Evolutionary conservation across 2,329 filamentous ascomycete genomes (phyloP), one percentile per base, ranked within the genome.

Genomic region (Cercospora sp.): DNA sequence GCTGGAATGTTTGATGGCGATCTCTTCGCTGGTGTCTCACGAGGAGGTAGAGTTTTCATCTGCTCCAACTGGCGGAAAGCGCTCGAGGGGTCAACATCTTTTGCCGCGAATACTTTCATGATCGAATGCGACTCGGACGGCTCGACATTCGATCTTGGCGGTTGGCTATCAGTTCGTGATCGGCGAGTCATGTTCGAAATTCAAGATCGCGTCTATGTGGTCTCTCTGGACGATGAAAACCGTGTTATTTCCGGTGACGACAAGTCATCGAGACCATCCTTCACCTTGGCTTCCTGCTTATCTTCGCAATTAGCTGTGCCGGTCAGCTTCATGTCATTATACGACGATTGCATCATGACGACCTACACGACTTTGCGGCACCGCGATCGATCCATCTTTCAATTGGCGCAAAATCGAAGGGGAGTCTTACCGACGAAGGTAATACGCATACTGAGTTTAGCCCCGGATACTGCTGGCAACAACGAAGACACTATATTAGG

Each of bases 311-410:
- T 82, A n/a, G 73, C 78, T 0, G 79, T 81, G 0, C 82, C 82
- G 0, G 79, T 83, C 28, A 82, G 80, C 67, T 84, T 82, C 72
- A 84, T 84, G 82, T 78, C 75, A 0, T 63, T 84, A 8, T 83
- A 78, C 61, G 81, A 83, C 60, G 82, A 84, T 73, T 81, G 80
- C 42, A 79, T 84, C 62, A 82, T 84, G 79, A 78, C 77, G 28
- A 83, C 81, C 3, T 83, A 80, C 67, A 81, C 80, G 2, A 80
- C 79, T 5, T 36, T 67, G 18, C 60, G 78, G 78, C 72, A 63
- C 48, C 65, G 42, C 53, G 39, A 51, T 8, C 62, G 74, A 72
- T 42, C 64, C 28, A 64, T 63, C 59, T 63, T 66, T 55, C 57
- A 64, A 16, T 30, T 60, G 42, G 26, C 63, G 23, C 20, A 66